Conservation (phyloP, 1,284 basidiomycete genomes). For the Salmacisia buchloeana region DNA sequence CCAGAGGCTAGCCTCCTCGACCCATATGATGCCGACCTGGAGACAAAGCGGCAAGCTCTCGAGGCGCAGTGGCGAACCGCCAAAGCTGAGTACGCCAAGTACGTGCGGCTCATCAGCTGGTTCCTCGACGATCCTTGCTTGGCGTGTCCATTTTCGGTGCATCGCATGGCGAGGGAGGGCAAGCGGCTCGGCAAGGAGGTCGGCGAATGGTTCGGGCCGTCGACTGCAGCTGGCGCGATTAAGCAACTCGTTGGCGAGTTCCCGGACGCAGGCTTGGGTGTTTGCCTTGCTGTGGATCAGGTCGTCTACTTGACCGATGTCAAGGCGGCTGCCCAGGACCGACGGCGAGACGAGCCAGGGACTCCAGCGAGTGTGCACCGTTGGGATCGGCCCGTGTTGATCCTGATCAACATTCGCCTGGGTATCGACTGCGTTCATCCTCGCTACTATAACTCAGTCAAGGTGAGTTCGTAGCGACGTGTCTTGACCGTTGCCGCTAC, state of each 20-base stretch:
- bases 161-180: slow-evolving; percentile 89
- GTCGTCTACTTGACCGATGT: slow-evolving; percentile 82
- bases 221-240: slow-evolving; percentile 90
- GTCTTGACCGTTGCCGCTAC: background rate
- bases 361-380: background rate
- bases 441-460: slow-evolving; percentile 87
- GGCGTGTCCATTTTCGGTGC: slow-evolving; percentile 87
- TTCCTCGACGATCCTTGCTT: slow-evolving; percentile 86
- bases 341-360: background rate
- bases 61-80: background rate
- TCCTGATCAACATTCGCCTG: slow-evolving; percentile 78
- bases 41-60: slow-evolving; percentile 28
- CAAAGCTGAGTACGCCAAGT: slow-evolving; percentile 53
- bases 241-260: slow-evolving; percentile 69
- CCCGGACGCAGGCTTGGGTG: slow-evolving; percentile 72
- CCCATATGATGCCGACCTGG: background rate
- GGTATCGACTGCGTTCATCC: slow-evolving; percentile 91
- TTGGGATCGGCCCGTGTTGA: slow-evolving; percentile 81
- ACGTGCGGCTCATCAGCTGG: slow-evolving; percentile 85
- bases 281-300: slow-evolving; percentile 75
- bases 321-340: slow-evolving; percentile 65
- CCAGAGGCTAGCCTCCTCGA: slow-evolving; percentile 19
- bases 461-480: slow-evolving; percentile 56
- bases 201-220: slow-evolving; percentile 96
- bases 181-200: slow-evolving; percentile 92